These are phyloP conservation scores for Diplodia intermedia DNA, from an alignment of 2,329 filamentous ascomycete species.

Conservation along the genomic window DNA sequence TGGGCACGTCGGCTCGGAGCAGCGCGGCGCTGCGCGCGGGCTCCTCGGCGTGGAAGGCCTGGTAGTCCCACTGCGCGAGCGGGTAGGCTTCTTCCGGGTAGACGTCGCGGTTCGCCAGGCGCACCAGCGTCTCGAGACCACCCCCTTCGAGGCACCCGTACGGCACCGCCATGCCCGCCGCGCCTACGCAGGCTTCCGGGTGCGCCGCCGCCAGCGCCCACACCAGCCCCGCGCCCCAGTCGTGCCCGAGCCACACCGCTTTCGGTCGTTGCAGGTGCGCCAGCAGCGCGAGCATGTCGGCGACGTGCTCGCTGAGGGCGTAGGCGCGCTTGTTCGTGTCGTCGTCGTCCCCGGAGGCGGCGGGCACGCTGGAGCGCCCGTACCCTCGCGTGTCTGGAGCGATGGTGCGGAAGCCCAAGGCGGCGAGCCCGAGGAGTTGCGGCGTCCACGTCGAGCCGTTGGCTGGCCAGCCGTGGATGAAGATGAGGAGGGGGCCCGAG, in stretches of 20 bases:
- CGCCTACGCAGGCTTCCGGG: constrained; percentile 44
- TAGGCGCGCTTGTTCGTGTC: constrained; percentile 42
- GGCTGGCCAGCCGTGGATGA: constrained; percentile 47
- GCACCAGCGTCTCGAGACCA: constrained; percentile 48
- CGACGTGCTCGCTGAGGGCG: constrained; percentile 40
- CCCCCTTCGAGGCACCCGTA: constrained; percentile 53
- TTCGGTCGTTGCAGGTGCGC: constrained; percentile 47
- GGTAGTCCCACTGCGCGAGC: constrained; percentile 48
- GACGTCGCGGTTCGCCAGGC: constrained; percentile 51
- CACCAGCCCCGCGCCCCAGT: constrained; percentile 51
- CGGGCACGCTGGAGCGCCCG: constrained; percentile 42
- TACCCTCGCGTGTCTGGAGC: constrained; percentile 49
- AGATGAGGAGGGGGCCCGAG: constrained; percentile 39
- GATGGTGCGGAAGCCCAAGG: constrained; percentile 35
- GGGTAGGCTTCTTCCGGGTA: constrained; percentile 55
- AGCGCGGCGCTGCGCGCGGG: constrained; percentile 35
- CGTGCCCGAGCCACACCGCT: constrained; percentile 59
- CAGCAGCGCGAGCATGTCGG: constrained; percentile 49
- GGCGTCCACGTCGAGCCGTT: constrained; percentile 47
- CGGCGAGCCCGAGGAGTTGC: constrained; percentile 44
- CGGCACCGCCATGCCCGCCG: constrained; percentile 47
- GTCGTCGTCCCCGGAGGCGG: constrained; percentile 31
- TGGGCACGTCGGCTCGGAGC: constrained; percentile 40
- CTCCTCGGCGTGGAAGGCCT: constrained; percentile 43
- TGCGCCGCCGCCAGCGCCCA: constrained; percentile 43